Evolutionary conservation across 805 yeast species (phyloP).

Genomic region (Candida odintsovae): DNA sequence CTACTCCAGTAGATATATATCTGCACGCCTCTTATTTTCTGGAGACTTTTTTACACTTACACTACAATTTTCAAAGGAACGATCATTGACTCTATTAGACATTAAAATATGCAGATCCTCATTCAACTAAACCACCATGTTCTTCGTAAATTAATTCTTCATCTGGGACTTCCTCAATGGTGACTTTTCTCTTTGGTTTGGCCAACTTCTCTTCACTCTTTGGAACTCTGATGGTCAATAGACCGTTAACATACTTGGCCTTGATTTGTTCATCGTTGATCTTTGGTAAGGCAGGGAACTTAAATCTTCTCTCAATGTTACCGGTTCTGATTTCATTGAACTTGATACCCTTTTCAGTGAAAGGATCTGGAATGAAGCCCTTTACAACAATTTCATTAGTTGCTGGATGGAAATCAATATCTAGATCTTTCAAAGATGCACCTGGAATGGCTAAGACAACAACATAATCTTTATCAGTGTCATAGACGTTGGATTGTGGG

Average conservation of each 20-base stretch:
- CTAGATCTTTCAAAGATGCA: slow-evolving; percentile 44
- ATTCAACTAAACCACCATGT: slow-evolving; percentile 17
- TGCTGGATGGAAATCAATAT: slow-evolving; percentile 54
- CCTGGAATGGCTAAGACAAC: slow-evolving; percentile 55
- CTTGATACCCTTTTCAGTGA: slow-evolving; percentile 24
- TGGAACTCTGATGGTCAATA: slow-evolving; percentile 47
- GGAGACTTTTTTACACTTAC: no score
- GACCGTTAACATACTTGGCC: slow-evolving; percentile 49
- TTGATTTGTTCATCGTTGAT: slow-evolving; percentile 47
- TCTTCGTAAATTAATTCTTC: slow-evolving; percentile 39
- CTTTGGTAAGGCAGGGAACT: slow-evolving; percentile 48
- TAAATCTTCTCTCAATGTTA: slow-evolving; percentile 49
- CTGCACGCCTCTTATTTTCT: no score
- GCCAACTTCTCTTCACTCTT: slow-evolving; percentile 32
- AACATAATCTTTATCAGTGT: slow-evolving; percentile 38
- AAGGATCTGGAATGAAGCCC: slow-evolving; percentile 34
- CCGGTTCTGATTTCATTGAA: slow-evolving; percentile 53
- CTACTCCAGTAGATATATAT: no score
- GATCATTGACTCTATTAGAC: neutral
- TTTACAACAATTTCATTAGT: slow-evolving; percentile 46
- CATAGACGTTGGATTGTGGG: slow-evolving; percentile 56
- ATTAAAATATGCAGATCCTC: neutral
- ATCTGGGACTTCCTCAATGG: slow-evolving; percentile 44
- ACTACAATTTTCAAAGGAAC: neutral
- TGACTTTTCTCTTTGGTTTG: slow-evolving; percentile 38